Evolutionary conservation across 306 rosid species (phyloP), one percentile per base, ranked within the genome.

Genomic region (Glycine latifolia): DNA sequence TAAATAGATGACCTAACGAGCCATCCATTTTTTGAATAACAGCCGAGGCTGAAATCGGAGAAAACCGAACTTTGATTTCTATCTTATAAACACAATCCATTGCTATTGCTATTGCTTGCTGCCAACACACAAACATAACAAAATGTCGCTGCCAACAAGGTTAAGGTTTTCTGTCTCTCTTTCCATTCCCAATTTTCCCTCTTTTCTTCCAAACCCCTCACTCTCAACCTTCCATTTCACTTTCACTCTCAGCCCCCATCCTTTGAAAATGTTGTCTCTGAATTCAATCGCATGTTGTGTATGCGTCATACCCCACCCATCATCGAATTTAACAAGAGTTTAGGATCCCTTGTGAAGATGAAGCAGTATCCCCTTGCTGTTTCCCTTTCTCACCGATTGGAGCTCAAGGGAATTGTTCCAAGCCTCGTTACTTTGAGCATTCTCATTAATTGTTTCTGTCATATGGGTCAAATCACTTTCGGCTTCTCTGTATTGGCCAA

Each of bases 351-450:
- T 82, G 67, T 1, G 15, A 82, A 15, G 73, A 67, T 20, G 48
- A 59, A 69, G 4, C 86, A 59, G 16, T 82, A 16, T 20, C 4
- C 13, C 9, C 68, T 72, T 33, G 59, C 15, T 41, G 73, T 81
- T 72, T 81, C 74, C 3, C 73, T 80, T 41, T 20, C 0, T 6
- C 15, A 39, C 10, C 73, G 41, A 8, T 7, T 81, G 80, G 52
- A 74, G 0, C 0, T 41, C 10, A 9, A 1, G 2, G 80, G 60
- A 63, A 54, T 65, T 26, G 0, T 0, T 1, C 44, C 75, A 0
- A 0, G 4, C 7, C 0, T 63, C 1, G 8, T 31, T 14, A 66
- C 6, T 14, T 4, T 74, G 0, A 74, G 0, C 15, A 66, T 76
- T 3, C 31, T 59, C 3, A 8, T 76, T 4, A 76, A 76, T 35